A percentile compares a stretch with the other conserved stretches of the same genome.
These are phyloP conservation scores for Aschersonia sp. DNA, from an alignment of 2,329 filamentous ascomycete genomes.

Conservation along the genomic window DNA sequence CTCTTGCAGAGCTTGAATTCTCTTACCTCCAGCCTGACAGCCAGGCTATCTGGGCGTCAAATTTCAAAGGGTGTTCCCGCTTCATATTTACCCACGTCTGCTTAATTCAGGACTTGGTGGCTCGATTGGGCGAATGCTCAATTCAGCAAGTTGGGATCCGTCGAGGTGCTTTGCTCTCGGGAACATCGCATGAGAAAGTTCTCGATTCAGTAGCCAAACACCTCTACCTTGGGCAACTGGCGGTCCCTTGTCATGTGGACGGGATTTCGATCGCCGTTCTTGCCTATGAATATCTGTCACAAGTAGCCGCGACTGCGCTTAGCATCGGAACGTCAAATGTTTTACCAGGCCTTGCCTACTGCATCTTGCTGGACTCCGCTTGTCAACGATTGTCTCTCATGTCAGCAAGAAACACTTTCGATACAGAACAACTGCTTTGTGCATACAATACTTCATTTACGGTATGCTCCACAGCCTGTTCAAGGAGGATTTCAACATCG, in stretches of 20 bases:
- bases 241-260: constrained; percentile 16
- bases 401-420: constrained; percentile 3
- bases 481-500: constrained; percentile 4
- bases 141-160: constrained; percentile 5
- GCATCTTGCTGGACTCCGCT: constrained; percentile 18
- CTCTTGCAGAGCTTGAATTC: constrained; percentile 5
- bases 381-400: constrained; percentile 11
- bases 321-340: not conserved
- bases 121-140: constrained; percentile 2
- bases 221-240: constrained; percentile 20
- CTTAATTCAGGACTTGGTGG: constrained; percentile 15
- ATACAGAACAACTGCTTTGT: constrained; percentile 2
- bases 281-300: not conserved
- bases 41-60: constrained; percentile 10
- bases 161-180: constrained; percentile 8
- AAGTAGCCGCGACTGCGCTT: not conserved
- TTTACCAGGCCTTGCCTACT: constrained; percentile 17
- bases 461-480: constrained; percentile 18
- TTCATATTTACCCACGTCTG: constrained; percentile 21
- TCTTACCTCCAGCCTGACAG: constrained; percentile 5
- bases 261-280: constrained; percentile 22
- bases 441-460: constrained; percentile 15
- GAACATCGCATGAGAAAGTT: constrained; percentile 1
- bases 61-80: constrained; percentile 10
- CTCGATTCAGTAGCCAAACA: constrained; percentile 17